These are phyloP conservation scores for Penicillium nucicola DNA, from an alignment of 495 filamentous ascomycete species.

Conservation along the genomic window DNA sequence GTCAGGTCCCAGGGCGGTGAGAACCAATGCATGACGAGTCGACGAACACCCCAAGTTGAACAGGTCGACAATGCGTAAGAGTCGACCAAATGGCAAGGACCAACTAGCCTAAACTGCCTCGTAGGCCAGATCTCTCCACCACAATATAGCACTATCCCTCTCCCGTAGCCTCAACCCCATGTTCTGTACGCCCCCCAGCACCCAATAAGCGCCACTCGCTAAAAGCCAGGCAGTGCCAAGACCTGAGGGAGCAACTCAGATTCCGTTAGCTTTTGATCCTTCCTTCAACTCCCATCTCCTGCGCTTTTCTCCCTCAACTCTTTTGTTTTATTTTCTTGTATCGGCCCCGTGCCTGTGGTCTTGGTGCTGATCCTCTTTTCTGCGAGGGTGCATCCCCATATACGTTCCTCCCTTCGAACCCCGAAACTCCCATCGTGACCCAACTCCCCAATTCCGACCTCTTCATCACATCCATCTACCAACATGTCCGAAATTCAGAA, in stretches of 20 bases:
- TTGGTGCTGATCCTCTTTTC: constrained; percentile 37
- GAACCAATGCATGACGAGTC: constrained; percentile 4
- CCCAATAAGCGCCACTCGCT: constrained; percentile 36
- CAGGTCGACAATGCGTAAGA: not conserved
- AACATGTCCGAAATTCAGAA: constrained; percentile 91
- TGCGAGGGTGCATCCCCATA: constrained; percentile 36
- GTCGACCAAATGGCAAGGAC: too few species aligned
- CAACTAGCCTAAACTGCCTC: too few species aligned
- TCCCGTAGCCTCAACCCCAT: too few species aligned
- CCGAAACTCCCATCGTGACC: constrained; percentile 31
- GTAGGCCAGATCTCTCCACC: too few species aligned
- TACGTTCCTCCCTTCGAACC: constrained; percentile 28
- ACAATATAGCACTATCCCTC: too few species aligned
- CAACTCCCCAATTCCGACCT: constrained; percentile 32
- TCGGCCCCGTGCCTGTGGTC: constrained; percentile 39
- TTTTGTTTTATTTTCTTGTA: constrained; percentile 25
- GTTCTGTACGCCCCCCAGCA: not conserved
- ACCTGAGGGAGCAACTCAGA: constrained; percentile 31
- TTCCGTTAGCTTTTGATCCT: constrained; percentile 26
- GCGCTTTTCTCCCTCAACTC: constrained; percentile 29
- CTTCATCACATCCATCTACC: constrained; percentile 34
- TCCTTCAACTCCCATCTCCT: constrained; percentile 24
- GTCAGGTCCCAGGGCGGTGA: constrained; percentile 5
- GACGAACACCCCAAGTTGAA: constrained; percentile 2
- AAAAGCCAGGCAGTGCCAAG: constrained; percentile 32